Evolutionary conservation across 148 eudicot species (phyloP), one percentile per base, ranked within the genome.

Genomic region (Rhododendron kiyosumense): DNA sequence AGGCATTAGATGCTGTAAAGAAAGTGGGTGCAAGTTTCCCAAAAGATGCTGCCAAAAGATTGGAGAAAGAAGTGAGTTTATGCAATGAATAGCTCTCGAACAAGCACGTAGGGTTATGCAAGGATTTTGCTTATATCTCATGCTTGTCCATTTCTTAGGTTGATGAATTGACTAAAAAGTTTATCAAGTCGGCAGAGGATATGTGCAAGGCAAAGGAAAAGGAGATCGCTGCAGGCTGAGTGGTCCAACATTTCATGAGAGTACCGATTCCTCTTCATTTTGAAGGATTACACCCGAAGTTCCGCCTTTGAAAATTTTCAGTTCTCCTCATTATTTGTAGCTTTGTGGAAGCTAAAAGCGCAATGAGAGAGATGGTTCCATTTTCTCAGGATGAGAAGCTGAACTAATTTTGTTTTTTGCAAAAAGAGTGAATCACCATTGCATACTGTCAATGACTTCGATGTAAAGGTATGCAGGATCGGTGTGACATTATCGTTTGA

Each of bases 1-100:
- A 96, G 99, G 99, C 99, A 87, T 76, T 96, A 89, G 99, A 96
- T 84, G 85, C 92, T 4, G 88, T 92, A 57, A 96, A 95, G 92
- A 95, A 96, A 90, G 90, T 94, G 48, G 93, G 91, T 79, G 88
- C 93, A 71, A 87, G 84, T 87, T 91, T 94, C 80, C 94, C 97
- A 20, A 94, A 90, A 90, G 99, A 96, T 87, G 89, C 90, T 83
- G 94, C 92, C 34, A 95, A 96, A 92, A 90, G 92, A 90, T 88
- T 96, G 86, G 99, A 96, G 90, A 96, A 96, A 91, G 98, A 96
- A 78, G 99, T 93, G 82, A 92, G 94, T 91, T 75, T 24, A 82
- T 52, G 59, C 28, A 46, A 71, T 32, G 24, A 67, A 30, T 36
- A 43, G 18, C 18, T 30, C 48, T 3, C 15, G 49, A 79, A 61